phyloP scores from a whole-genome alignment of 257 asterid genomes.

The Mentha longifolia region DNA sequence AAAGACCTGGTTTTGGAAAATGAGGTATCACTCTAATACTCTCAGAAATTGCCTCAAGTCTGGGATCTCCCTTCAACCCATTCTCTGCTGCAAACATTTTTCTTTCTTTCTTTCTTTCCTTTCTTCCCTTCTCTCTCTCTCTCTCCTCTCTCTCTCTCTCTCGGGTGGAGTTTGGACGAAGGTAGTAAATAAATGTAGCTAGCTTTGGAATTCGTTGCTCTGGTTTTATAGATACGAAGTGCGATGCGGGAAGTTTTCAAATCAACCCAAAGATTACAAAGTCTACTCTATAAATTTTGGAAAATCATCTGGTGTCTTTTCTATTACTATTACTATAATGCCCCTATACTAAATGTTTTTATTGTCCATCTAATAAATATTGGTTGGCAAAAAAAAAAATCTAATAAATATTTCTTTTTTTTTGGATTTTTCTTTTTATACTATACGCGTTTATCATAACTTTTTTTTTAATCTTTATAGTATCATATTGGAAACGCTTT shows the following conservation, averaged over 20 bases:
- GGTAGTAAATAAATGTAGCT: neutral
- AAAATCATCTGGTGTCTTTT: neutral
- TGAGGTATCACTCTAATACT: constrained; percentile 83
- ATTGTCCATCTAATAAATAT: too few relatives aligned
- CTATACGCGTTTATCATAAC: too few relatives aligned
- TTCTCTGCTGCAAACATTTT: constrained; percentile 79
- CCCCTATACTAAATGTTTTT: neutral
- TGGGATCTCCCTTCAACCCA: constrained; percentile 80
- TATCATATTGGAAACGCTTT: too few relatives aligned
- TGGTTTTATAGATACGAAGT: constrained; percentile 14
- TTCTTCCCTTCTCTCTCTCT: neutral
- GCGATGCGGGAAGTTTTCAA: constrained; percentile 27
- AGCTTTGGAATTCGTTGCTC: neutral
- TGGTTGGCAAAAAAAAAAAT: too few relatives aligned
- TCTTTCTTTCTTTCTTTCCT: neutral
- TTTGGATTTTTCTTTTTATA: too few relatives aligned
- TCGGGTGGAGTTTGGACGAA: neutral
- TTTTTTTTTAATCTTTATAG: too few relatives aligned
- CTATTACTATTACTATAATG: constrained; percentile 12
- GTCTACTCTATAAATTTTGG: neutral
- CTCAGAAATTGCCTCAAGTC: constrained; percentile 67
- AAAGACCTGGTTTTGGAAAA: constrained; percentile 84
- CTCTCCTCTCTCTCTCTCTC: neutral
- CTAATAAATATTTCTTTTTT: too few relatives aligned
- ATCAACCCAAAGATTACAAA: constrained; percentile 20